Percentiles rank a stretch among this genome's conserved stretches.
These are phyloP conservation scores for Russula griseocarnosa DNA, from an alignment of 768 basidiomycete genomes.

Conservation along the genomic window DNA sequence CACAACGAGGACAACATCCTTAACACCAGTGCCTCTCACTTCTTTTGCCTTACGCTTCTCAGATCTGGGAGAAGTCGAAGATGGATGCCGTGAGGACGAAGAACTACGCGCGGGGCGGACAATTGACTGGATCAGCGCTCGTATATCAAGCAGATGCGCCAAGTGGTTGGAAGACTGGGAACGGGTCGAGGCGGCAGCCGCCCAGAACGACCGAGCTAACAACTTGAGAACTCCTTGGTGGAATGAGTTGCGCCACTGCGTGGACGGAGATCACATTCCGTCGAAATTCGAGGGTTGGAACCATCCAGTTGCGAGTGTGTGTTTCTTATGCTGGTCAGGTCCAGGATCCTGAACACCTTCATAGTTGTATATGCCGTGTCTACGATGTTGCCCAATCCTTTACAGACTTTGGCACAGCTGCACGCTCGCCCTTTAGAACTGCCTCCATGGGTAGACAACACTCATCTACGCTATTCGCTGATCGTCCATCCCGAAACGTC, in stretches of 20 bases:
- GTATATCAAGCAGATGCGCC: slow-evolving; percentile 57
- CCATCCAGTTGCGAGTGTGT: slow-evolving; percentile 72
- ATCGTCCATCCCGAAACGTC: slow-evolving; percentile 73
- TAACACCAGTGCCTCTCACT: slow-evolving; percentile 62
- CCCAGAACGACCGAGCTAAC: slow-evolving; percentile 30
- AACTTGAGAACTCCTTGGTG: slow-evolving; percentile 70
- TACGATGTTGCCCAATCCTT: slow-evolving; percentile 73
- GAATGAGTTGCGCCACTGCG: slow-evolving; percentile 76
- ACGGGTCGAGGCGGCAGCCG: slow-evolving; percentile 36
- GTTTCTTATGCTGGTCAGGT: slow-evolving; percentile 5
- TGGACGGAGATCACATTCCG: slow-evolving; percentile 73
- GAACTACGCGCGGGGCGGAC: slow-evolving; percentile 74
- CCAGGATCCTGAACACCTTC: not conserved
- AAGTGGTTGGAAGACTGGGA: slow-evolving; percentile 73
- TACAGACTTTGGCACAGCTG: slow-evolving; percentile 74
- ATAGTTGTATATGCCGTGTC: slow-evolving; percentile 79
- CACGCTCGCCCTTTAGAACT: slow-evolving; percentile 63
- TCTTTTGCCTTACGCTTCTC: slow-evolving; percentile 88
- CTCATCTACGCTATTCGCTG: slow-evolving; percentile 65
- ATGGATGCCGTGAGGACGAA: slow-evolving; percentile 73
- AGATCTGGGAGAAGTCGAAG: slow-evolving; percentile 65
- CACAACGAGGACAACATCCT: slow-evolving; percentile 67
- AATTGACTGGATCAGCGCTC: slow-evolving; percentile 82
- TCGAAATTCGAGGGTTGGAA: slow-evolving; percentile 78
- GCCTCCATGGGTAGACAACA: slow-evolving; percentile 78